Evolutionary conservation across 2,329 filamentous ascomycete species (phyloP).

Genomic region (Fusarium sp.): DNA sequence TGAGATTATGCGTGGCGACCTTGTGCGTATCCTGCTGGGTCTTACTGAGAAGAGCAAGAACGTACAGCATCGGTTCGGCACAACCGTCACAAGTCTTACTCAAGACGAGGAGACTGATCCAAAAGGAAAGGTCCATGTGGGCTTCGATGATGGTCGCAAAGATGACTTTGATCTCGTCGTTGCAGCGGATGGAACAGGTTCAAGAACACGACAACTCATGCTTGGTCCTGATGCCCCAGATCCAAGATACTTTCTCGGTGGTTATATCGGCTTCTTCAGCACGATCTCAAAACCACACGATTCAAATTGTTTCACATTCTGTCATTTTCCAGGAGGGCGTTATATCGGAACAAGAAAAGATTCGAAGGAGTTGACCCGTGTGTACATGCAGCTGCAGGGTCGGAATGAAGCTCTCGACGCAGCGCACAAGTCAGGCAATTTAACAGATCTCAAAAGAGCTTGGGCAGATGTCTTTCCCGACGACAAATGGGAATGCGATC

Average conservation of each 20-base stretch:
- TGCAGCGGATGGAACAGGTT: constrained; percentile 23
- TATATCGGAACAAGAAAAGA: constrained; percentile 18
- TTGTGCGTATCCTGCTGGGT: constrained; percentile 10
- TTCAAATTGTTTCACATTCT: constrained; percentile 9
- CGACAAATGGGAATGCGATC: constrained; percentile 1
- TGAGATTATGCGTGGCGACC: constrained; percentile 15
- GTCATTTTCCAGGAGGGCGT: neutral
- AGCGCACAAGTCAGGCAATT: constrained; percentile 18
- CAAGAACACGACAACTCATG: constrained; percentile 24
- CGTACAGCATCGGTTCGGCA: constrained; percentile 9
- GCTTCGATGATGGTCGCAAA: neutral
- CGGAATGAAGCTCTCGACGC: neutral
- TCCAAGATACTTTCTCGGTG: constrained; percentile 21
- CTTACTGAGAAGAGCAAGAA: constrained; percentile 8
- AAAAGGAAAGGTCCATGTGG: constrained; percentile 11
- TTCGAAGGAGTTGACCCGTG: neutral
- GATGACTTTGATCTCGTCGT: constrained; percentile 21
- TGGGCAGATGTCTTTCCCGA: constrained; percentile 1
- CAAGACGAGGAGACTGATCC: constrained; percentile 15
- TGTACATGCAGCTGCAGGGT: constrained; percentile 3
- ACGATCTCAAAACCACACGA: neutral
- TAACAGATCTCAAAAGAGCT: constrained; percentile 5
- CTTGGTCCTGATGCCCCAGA: constrained; percentile 27
- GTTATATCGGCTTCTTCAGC: constrained; percentile 38
- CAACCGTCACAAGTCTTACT: constrained; percentile 4